These are phyloP conservation scores for Chenopodium album DNA, from an alignment of 148 eudicot species.

Conservation along the genomic window DNA sequence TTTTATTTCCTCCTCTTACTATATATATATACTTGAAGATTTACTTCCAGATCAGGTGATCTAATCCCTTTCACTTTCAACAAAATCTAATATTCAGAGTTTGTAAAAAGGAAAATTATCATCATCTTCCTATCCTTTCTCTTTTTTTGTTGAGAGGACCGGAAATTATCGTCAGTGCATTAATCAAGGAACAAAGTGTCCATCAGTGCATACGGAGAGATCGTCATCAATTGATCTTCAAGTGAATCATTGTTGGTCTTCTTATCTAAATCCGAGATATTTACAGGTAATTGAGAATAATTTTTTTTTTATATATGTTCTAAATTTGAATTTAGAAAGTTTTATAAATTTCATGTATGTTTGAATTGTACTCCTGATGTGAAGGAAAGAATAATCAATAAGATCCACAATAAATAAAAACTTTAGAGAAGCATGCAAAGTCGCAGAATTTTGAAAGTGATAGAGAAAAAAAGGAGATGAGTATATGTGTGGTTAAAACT, in stretches of 20 bases:
- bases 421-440: conserved; percentile 25
- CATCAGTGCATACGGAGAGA: too few relatives aligned
- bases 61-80: conserved; percentile 23
- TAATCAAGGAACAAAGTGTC: too few relatives aligned
- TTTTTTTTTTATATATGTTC: not conserved
- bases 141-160: too few relatives aligned
- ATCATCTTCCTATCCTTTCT: not conserved
- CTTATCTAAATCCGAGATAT: not conserved
- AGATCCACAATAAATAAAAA: conserved; percentile 9
- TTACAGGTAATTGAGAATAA: not conserved
- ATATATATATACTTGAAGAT: conserved; percentile 13
- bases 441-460: conserved; percentile 19
- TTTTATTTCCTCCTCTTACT: conserved; percentile 10
- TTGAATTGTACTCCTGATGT: not conserved
- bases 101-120: not conserved
- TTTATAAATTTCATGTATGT: not conserved
- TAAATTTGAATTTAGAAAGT: not conserved
- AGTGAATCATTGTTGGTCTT: not conserved
- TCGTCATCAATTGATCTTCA: too few relatives aligned
- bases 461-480: conserved; percentile 1
- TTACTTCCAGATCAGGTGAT: conserved; percentile 14
- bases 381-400: not conserved
- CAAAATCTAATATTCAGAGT: conserved; percentile 7
- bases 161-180: too few relatives aligned
- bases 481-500: conserved; percentile 19